phyloP scores from a whole-genome alignment of 345 rosid species.

The Eucalyptus guilfoylei region DNA sequence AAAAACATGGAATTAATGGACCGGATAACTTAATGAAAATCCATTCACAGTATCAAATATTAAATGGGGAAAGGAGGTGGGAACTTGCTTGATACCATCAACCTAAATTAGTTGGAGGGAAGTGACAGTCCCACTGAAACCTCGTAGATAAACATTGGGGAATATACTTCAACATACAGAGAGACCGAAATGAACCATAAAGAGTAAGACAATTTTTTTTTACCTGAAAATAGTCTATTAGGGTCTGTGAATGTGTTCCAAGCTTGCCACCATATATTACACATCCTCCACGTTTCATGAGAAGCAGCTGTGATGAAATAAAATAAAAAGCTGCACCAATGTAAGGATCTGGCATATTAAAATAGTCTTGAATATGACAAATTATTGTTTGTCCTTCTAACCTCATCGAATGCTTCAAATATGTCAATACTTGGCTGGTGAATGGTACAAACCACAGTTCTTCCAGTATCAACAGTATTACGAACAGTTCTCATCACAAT shows the following conservation, averaged over 20 bases:
- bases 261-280: constrained; percentile 87
- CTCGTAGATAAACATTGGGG: background rate
- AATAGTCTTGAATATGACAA: background rate
- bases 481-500: constrained; percentile 94
- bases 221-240: constrained; percentile 89
- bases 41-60: background rate
- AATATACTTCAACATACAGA: background rate
- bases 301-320: constrained; percentile 48
- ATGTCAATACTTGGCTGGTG: constrained; percentile 95
- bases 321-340: background rate
- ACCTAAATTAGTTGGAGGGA: background rate
- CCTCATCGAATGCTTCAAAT: constrained; percentile 96
- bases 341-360: background rate
- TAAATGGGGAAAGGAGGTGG: background rate
- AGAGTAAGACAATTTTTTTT: background rate
- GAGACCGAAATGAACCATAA: background rate
- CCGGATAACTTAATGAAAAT: background rate
- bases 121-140: background rate
- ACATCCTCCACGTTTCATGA: constrained; percentile 93
- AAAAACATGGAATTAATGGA: background rate
- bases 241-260: constrained; percentile 48
- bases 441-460: constrained; percentile 91
- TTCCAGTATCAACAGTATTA: constrained; percentile 91
- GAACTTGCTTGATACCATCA: background rate
- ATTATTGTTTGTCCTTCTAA: constrained; percentile 2